Percentiles rank a stretch among this genome's conserved stretches.
Evolutionary conservation across 2,329 filamentous ascomycete species (phyloP).

Genomic region (Clonostachys rosea): DNA sequence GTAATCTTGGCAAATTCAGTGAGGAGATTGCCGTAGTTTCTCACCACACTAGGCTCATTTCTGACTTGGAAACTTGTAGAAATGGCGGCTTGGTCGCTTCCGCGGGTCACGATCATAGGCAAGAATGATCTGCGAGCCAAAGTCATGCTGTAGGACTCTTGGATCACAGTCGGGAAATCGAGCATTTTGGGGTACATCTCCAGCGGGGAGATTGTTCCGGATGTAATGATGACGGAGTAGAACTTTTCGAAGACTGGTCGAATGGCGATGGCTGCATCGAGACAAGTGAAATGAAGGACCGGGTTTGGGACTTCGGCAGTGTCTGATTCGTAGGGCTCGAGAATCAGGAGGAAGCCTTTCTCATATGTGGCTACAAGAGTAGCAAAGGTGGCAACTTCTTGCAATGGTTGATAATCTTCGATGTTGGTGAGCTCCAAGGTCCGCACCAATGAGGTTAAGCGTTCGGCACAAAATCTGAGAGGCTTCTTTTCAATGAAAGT

Average conservation of each 20-base stretch:
- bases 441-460: slow-evolving; percentile 87
- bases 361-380: slow-evolving; percentile 96
- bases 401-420: slow-evolving; percentile 93
- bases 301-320: slow-evolving; percentile 94
- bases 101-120: slow-evolving; percentile 94
- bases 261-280: slow-evolving; percentile 96
- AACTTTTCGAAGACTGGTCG: slow-evolving; percentile 97
- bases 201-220: slow-evolving; percentile 90
- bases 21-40: slow-evolving; percentile 90
- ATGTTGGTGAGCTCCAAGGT: slow-evolving; percentile 96
- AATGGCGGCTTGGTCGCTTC: slow-evolving; percentile 88
- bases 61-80: slow-evolving; percentile 93
- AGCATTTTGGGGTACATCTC: slow-evolving; percentile 99
- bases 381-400: slow-evolving; percentile 96
- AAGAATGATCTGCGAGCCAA: slow-evolving; percentile 91
- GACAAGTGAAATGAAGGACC: slow-evolving; percentile 92
- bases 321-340: slow-evolving; percentile 97
- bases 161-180: slow-evolving; percentile 84
- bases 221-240: slow-evolving; percentile 97
- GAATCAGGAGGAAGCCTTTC: slow-evolving; percentile 88
- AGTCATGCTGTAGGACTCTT: slow-evolving; percentile 97
- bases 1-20: slow-evolving; percentile 96
- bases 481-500: slow-evolving; percentile 98
- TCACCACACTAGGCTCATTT: slow-evolving; percentile 93
- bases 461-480: slow-evolving; percentile 88